phyloP scores from a whole-genome alignment of 2,329 filamentous ascomycete genomes.

The Botryosphaeria dothidea region DNA sequence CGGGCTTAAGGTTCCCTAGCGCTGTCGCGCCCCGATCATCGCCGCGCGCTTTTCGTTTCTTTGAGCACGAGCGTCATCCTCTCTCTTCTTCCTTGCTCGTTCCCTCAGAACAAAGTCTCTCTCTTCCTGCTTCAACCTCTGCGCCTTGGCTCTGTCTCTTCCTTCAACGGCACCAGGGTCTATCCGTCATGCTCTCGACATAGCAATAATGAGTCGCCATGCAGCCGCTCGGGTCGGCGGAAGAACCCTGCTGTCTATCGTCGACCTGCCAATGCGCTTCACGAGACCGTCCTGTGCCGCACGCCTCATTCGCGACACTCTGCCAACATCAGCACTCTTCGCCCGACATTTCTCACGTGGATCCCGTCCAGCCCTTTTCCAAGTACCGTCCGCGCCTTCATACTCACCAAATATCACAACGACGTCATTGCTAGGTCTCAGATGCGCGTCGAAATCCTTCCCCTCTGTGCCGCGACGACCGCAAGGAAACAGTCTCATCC shows the following conservation, averaged over 20 bases:
- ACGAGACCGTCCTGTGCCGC: constrained; percentile 1
- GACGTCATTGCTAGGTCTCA: constrained; percentile 16
- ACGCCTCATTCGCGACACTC: neutral
- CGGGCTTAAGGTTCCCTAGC: neutral
- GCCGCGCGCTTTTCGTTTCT: constrained; percentile 9
- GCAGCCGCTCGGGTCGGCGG: constrained; percentile 39
- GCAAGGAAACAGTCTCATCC: neutral
- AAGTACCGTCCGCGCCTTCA: neutral
- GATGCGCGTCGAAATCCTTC: constrained; percentile 1
- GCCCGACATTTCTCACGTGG: neutral
- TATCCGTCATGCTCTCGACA: constrained; percentile 32
- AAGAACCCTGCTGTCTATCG: constrained; percentile 33
- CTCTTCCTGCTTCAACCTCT: neutral
- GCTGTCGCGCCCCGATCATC: constrained; percentile 16
- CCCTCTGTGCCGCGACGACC: neutral
- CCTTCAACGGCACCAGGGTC: neutral
- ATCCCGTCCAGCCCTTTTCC: neutral
- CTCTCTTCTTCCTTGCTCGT: constrained; percentile 16
- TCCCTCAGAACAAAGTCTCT: constrained; percentile 3
- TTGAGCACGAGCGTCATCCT: constrained; percentile 19
- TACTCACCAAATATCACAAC: constrained; percentile 1
- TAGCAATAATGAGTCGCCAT: constrained; percentile 48
- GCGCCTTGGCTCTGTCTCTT: constrained; percentile 19
- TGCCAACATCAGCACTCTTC: neutral
- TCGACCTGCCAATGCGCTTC: constrained; percentile 28